A percentile compares a stretch with the other conserved stretches of the same genome.
phyloP scores from a whole-genome alignment of 345 rosid species.

The Gossypium stocksii region DNA sequence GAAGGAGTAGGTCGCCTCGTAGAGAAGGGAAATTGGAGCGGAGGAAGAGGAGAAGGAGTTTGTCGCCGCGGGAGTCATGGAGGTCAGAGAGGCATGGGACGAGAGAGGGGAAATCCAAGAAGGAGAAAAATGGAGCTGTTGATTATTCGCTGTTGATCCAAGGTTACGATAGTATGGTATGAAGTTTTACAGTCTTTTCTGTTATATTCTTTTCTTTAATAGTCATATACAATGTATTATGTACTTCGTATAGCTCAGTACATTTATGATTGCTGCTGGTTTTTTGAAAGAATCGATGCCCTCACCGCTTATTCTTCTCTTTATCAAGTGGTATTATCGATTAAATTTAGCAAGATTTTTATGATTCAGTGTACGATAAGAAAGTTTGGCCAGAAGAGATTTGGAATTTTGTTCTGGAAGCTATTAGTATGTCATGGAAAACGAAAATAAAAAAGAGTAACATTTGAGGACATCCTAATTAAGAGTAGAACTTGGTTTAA shows the following conservation, averaged over 20 bases:
- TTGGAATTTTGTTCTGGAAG: background rate
- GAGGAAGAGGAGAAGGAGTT: constrained; percentile 37
- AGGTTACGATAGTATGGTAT: constrained; percentile 76
- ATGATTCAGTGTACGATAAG: background rate
- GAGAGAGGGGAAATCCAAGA: constrained; percentile 40
- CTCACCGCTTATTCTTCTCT: background rate
- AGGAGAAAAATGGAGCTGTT: constrained; percentile 25
- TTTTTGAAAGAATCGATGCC: background rate
- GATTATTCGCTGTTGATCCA: constrained; percentile 60
- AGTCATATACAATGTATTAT: background rate
- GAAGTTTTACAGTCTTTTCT: background rate
- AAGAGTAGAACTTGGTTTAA: background rate
- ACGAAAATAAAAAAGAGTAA: background rate
- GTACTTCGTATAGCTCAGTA: background rate
- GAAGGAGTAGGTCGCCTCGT: constrained; percentile 23
- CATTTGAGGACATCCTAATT: background rate
- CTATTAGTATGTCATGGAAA: background rate
- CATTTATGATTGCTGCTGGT: background rate
- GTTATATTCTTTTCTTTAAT: background rate
- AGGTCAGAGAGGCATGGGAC: constrained; percentile 27
- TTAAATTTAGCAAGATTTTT: background rate
- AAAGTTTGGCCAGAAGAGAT: background rate
- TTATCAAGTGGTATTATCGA: background rate
- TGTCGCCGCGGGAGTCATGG: constrained; percentile 25
- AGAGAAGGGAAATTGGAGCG: background rate